Evolutionary conservation across 1,284 basidiomycete genomes (phyloP).

Genomic region (Puccinia polysora): DNA sequence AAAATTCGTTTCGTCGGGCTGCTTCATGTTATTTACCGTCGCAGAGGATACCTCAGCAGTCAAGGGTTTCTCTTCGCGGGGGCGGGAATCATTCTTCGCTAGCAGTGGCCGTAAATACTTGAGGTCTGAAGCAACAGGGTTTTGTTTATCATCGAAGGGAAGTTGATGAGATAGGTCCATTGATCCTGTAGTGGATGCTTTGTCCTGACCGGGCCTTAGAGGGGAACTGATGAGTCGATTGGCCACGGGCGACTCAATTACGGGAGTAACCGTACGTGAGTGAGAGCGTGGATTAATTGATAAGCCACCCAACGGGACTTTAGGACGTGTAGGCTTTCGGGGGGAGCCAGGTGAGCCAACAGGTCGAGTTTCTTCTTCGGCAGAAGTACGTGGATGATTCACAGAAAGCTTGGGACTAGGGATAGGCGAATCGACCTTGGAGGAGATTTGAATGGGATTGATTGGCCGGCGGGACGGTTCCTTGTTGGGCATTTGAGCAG

Average conservation of each 20-base stretch:
- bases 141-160: neutral
- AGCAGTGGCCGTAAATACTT: neutral
- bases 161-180: neutral
- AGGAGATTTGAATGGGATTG: neutral
- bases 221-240: slow-evolving; percentile 37
- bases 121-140: neutral
- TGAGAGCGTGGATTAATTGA: slow-evolving; percentile 7
- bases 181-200: slow-evolving; percentile 1
- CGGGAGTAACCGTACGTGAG: neutral
- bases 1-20: neutral
- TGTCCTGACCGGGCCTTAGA: slow-evolving; percentile 25
- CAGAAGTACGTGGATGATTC: slow-evolving; percentile 18
- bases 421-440: slow-evolving; percentile 12
- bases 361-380: slow-evolving; percentile 5
- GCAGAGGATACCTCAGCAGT: slow-evolving; percentile 1
- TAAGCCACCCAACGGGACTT: slow-evolving; percentile 23
- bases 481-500: neutral
- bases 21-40: neutral
- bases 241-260: neutral
- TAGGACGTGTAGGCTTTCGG: slow-evolving; percentile 3
- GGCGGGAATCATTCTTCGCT: neutral
- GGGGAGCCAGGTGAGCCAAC: slow-evolving; percentile 17
- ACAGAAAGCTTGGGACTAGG: slow-evolving; percentile 13
- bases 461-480: slow-evolving; percentile 2
- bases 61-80: neutral